phyloP scores from a whole-genome alignment of 2,329 filamentous ascomycete genomes.

The Ophiobolus disseminans region DNA sequence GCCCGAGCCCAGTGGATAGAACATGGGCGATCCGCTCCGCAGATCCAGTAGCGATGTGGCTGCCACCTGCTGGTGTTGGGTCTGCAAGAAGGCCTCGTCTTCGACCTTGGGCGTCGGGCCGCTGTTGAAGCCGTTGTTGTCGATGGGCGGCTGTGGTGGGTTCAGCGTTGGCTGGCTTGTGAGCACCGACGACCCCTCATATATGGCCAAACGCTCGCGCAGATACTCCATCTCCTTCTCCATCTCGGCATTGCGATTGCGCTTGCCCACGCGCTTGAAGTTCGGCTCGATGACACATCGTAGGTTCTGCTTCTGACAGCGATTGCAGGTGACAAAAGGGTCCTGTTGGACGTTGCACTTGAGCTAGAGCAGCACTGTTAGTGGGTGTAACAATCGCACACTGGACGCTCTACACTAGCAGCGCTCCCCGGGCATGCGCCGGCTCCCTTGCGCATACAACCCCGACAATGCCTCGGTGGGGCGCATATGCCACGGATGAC shows the following conservation, averaged over 20 bases:
- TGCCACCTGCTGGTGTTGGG: slow-evolving; percentile 48
- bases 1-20: slow-evolving; percentile 64
- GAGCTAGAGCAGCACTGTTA: slow-evolving; percentile 59
- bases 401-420: background rate
- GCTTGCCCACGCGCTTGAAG: slow-evolving; percentile 84
- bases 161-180: slow-evolving; percentile 33
- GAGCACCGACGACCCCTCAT: slow-evolving; percentile 60
- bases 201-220: slow-evolving; percentile 65
- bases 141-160: slow-evolving; percentile 30
- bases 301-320: slow-evolving; percentile 80
- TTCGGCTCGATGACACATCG: slow-evolving; percentile 87
- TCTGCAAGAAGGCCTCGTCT: slow-evolving; percentile 46
- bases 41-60: slow-evolving; percentile 51
- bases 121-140: slow-evolving; percentile 31
- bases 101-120: slow-evolving; percentile 33
- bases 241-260: slow-evolving; percentile 85
- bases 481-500: background rate
- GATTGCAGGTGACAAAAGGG: slow-evolving; percentile 77
- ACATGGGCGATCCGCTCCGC: slow-evolving; percentile 59
- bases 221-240: slow-evolving; percentile 75
- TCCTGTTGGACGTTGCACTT: slow-evolving; percentile 86
- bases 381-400: slow-evolving; percentile 8
- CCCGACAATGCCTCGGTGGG: background rate
- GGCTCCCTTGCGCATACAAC: background rate
- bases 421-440: background rate